A percentile compares a stretch with the other conserved stretches of the same genome.
Conservation (phyloP, 805 yeast genomes). For the Saturnispora zaruensis region DNA sequence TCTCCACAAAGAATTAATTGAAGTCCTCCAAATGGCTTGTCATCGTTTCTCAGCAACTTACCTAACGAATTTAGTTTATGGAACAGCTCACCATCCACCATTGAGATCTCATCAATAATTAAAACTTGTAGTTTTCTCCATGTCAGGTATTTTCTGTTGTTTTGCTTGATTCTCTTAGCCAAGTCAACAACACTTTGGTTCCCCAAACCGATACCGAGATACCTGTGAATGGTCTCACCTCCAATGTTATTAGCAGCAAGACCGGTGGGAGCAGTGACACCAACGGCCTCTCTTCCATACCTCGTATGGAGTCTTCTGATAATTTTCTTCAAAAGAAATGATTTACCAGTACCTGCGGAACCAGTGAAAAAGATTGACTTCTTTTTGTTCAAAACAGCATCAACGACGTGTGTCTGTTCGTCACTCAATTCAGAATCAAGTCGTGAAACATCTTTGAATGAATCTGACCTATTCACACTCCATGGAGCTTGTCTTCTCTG, state of each 20-base stretch:
- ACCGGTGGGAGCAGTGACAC: constrained; percentile 93
- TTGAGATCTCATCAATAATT: constrained; percentile 87
- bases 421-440: constrained; percentile 10
- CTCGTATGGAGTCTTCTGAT: constrained; percentile 43
- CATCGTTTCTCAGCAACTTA: constrained; percentile 36
- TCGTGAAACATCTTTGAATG: constrained; percentile 2
- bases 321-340: constrained; percentile 56
- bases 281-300: constrained; percentile 47
- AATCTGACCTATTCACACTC: constrained; percentile 5
- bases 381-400: constrained; percentile 41
- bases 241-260: constrained; percentile 92
- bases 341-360: constrained; percentile 84
- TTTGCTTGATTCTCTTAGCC: constrained; percentile 40
- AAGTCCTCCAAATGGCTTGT: constrained; percentile 84
- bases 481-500: constrained; percentile 8
- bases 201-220: constrained; percentile 81
- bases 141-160: constrained; percentile 34
- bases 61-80: constrained; percentile 71
- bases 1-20: constrained; percentile 91
- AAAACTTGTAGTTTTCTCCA: constrained; percentile 69
- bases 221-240: constrained; percentile 80
- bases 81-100: constrained; percentile 77
- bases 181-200: constrained; percentile 33
- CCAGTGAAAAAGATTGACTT: constrained; percentile 68
- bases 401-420: constrained; percentile 42